Evolutionary conservation across 345 rosid genomes (phyloP).

Genomic region (Populus nigra): DNA sequence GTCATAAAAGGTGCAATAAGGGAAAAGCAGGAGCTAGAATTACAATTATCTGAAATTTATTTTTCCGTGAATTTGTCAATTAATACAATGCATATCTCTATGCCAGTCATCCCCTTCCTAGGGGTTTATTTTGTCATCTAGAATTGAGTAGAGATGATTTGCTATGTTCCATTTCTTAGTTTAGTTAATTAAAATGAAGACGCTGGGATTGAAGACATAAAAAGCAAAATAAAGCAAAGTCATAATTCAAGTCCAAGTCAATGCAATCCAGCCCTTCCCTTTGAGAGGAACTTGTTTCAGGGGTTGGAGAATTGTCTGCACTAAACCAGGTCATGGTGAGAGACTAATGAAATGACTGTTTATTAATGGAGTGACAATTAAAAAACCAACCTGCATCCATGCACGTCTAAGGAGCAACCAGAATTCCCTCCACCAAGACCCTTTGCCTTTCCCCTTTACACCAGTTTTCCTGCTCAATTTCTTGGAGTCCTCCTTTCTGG

Average conservation of each 20-base stretch:
- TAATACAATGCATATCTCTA: slow-evolving; percentile 5
- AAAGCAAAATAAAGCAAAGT: background rate
- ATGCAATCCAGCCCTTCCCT: background rate
- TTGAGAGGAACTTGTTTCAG: background rate
- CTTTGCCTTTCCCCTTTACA: slow-evolving; percentile 41
- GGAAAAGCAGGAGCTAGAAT: slow-evolving; percentile 10
- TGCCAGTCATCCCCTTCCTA: background rate
- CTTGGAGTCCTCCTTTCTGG: slow-evolving; percentile 32
- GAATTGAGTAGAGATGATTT: slow-evolving; percentile 7
- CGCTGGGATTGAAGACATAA: background rate
- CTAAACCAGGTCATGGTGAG: slow-evolving; percentile 6
- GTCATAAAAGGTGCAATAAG: slow-evolving; percentile 18
- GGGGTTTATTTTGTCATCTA: background rate
- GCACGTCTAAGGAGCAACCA: slow-evolving; percentile 84
- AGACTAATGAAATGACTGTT: background rate
- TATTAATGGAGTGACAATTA: slow-evolving; percentile 3
- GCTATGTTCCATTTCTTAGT: background rate
- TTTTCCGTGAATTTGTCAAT: background rate
- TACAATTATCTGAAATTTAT: background rate
- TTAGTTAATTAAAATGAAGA: slow-evolving; percentile 9
- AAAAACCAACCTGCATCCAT: slow-evolving; percentile 80
- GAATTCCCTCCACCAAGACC: slow-evolving; percentile 86
- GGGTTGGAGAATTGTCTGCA: background rate
- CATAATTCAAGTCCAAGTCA: background rate
- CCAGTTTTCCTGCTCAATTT: slow-evolving; percentile 35